A percentile compares a stretch with the other conserved stretches of the same genome.
These are phyloP conservation scores for Trichophyton equinum DNA, from an alignment of 2,329 filamentous ascomycete species.

Conservation along the genomic window DNA sequence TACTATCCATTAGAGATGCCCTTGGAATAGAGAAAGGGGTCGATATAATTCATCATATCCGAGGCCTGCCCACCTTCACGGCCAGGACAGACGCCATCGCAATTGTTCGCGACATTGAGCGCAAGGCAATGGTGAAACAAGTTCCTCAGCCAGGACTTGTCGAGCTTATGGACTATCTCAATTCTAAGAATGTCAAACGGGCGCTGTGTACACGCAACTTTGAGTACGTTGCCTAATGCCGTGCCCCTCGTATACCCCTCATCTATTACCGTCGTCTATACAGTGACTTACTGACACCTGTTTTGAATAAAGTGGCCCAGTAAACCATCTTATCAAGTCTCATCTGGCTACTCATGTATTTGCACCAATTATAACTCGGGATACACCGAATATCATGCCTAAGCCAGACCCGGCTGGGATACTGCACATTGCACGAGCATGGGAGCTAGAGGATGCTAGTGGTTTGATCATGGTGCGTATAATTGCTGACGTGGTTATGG, in stretches of 20 bases:
- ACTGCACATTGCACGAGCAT: constrained; percentile 65
- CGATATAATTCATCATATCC: constrained; percentile 86
- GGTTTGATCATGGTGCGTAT: constrained; percentile 44
- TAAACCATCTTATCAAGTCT: constrained; percentile 45
- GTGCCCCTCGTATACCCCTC: constrained; percentile 2
- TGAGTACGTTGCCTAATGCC: constrained; percentile 38
- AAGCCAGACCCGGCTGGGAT: constrained; percentile 86
- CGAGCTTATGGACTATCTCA: constrained; percentile 70
- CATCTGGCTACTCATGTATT: constrained; percentile 61
- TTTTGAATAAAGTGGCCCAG: constrained; percentile 24
- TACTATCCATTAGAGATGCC: constrained; percentile 30
- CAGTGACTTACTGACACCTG: background rate
- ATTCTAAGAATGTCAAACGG: constrained; percentile 53
- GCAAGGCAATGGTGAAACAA: constrained; percentile 65
- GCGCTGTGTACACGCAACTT: constrained; percentile 94
- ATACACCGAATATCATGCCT: constrained; percentile 52
- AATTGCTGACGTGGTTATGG: background rate
- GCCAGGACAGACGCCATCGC: constrained; percentile 54
- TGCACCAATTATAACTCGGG: constrained; percentile 68
- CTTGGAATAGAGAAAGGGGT: constrained; percentile 57
- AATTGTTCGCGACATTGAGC: constrained; percentile 67
- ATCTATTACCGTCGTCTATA: background rate
- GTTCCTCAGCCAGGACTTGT: constrained; percentile 68
- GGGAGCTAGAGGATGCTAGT: constrained; percentile 48
- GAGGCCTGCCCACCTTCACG: constrained; percentile 50